These are phyloP conservation scores for Phytophthora hybrid DNA, from an alignment of 352 stramenopile species.

Conservation along the genomic window DNA sequence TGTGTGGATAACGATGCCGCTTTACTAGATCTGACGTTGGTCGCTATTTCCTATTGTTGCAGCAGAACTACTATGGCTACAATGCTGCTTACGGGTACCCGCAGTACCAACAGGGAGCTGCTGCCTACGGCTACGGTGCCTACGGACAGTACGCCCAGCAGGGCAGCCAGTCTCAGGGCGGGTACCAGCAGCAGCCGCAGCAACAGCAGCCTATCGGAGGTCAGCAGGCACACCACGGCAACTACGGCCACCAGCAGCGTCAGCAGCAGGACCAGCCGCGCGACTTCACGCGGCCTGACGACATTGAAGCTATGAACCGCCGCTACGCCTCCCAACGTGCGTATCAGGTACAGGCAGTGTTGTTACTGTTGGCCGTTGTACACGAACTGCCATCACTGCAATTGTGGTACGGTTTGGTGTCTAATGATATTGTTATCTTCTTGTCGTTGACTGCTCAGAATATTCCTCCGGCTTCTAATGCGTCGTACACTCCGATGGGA, in stretches of 20 bases:
- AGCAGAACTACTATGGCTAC: slow-evolving; percentile 74
- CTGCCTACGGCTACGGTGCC: slow-evolving; percentile 57
- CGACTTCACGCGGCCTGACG: slow-evolving; percentile 81
- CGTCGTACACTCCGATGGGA: slow-evolving; percentile 72
- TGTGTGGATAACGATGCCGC: not conserved
- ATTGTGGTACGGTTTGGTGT: not conserved
- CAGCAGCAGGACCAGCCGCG: slow-evolving; percentile 57
- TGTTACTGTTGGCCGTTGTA: slow-evolving; percentile 27
- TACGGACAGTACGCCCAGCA: slow-evolving; percentile 67
- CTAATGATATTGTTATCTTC: slow-evolving; percentile 3
- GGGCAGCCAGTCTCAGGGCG: slow-evolving; percentile 46
- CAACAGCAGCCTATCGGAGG: slow-evolving; percentile 21
- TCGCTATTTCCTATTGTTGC: slow-evolving; percentile 1
- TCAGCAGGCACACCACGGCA: slow-evolving; percentile 52
- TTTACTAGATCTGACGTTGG: slow-evolving; percentile 7
- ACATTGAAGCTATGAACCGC: slow-evolving; percentile 82
- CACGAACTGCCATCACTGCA: not conserved
- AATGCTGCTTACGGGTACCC: slow-evolving; percentile 57
- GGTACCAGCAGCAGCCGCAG: slow-evolving; percentile 42
- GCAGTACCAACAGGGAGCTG: slow-evolving; percentile 41
- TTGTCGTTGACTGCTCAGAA: slow-evolving; percentile 44
- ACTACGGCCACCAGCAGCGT: slow-evolving; percentile 39
- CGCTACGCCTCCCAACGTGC: slow-evolving; percentile 80
- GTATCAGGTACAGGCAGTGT: slow-evolving; percentile 71
- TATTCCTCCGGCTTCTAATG: slow-evolving; percentile 71